Percentiles rank a stretch among this genome's conserved stretches.
Evolutionary conservation across 345 rosid genomes (phyloP).

Genomic region (Gynandropsis gynandra): DNA sequence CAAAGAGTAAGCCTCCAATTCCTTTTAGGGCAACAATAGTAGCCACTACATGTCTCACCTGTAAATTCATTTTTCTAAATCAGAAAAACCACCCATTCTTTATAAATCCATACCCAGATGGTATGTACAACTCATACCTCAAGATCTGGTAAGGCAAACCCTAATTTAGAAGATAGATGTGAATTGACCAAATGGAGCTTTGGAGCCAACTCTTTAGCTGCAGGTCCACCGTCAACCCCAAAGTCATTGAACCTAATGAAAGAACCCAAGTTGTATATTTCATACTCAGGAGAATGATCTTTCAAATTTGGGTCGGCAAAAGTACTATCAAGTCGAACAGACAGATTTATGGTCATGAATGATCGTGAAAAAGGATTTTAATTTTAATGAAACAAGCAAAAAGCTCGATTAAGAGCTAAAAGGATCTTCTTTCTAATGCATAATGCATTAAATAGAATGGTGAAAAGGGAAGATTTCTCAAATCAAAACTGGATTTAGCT

Average conservation of each 20-base stretch:
- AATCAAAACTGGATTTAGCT: slow-evolving; percentile 4
- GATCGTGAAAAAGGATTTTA: background rate
- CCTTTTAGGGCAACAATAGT: slow-evolving; percentile 47
- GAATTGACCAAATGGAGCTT: slow-evolving; percentile 47
- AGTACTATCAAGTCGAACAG: too few species aligned
- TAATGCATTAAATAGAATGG: background rate
- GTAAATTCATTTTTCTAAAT: slow-evolving; percentile 14
- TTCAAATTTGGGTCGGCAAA: background rate
- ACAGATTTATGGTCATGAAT: too few species aligned
- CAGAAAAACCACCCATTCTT: background rate
- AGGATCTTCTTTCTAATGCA: background rate
- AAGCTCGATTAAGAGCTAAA: background rate
- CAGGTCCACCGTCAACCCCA: slow-evolving; percentile 80
- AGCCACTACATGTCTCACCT: slow-evolving; percentile 49
- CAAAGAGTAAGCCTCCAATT: slow-evolving; percentile 69
- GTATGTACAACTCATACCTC: slow-evolving; percentile 49
- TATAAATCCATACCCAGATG: too few species aligned
- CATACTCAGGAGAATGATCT: background rate
- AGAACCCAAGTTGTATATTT: background rate
- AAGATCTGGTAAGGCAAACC: slow-evolving; percentile 42
- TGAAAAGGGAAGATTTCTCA: background rate
- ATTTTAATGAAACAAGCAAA: too few species aligned
- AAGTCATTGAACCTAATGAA: slow-evolving; percentile 46
- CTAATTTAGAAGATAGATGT: slow-evolving; percentile 50
- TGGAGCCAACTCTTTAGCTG: slow-evolving; percentile 64